These are phyloP conservation scores for Ilex asprella DNA, from an alignment of 257 asterid genomes.

Conservation along the genomic window DNA sequence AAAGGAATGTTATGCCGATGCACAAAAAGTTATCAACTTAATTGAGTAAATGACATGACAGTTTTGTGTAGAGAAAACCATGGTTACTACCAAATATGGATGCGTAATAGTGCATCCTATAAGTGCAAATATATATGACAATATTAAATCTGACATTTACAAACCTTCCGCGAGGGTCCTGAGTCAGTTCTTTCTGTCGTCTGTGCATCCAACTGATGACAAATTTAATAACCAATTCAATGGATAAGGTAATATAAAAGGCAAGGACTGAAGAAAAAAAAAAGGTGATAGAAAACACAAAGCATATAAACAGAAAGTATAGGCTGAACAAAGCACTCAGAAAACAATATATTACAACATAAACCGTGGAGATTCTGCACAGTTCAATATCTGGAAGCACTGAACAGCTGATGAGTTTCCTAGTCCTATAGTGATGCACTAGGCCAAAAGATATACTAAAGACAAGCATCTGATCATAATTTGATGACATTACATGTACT, in stretches of 20 bases:
- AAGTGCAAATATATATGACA: not conserved
- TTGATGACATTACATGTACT: no score
- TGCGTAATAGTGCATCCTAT: not conserved
- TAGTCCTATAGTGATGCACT: no score
- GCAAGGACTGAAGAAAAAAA: slow-evolving; percentile 3
- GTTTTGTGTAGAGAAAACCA: not conserved
- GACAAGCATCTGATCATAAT: no score
- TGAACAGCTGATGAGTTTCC: no score
- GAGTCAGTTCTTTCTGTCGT: slow-evolving; percentile 68
- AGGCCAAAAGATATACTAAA: no score
- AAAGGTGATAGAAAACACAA: not conserved
- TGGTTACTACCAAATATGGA: not conserved
- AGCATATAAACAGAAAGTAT: slow-evolving; percentile 2
- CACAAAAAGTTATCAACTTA: not conserved
- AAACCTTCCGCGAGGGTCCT: slow-evolving; percentile 86
- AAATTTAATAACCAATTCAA: slow-evolving; percentile 19
- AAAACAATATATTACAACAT: no score
- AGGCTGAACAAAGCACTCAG: no score
- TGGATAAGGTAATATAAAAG: slow-evolving; percentile 11
- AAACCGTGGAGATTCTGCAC: no score
- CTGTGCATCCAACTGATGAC: slow-evolving; percentile 58
- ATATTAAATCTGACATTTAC: not conserved
- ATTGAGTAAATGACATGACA: not conserved
- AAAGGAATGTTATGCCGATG: not conserved
- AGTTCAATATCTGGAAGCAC: no score